Evolutionary conservation across 108 stramenopile species (phyloP), one percentile per base, ranked within the genome.

Genomic region (Conticribra weissflogii): DNA sequence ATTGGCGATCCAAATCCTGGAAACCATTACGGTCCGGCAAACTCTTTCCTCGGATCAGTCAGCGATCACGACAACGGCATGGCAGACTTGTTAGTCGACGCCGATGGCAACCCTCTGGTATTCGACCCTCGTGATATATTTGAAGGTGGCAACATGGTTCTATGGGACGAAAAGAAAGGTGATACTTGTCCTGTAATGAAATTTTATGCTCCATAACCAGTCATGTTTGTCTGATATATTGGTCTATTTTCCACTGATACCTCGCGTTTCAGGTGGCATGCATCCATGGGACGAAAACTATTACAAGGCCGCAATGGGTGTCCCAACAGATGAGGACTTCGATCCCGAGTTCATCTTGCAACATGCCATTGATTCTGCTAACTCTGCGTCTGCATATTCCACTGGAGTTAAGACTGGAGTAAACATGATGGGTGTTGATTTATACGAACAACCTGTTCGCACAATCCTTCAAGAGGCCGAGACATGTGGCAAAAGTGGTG

Each of bases 351-450:
- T 54, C 73, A 86, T 86, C 36, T 70, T 86, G 76, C 82, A 74
- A n/a, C 85, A 86, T 61, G 85, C 85, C 19, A 86, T 83, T 23
- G 85, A 86, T 51, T 81, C 79, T 53, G 85, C 85, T 9, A 58
- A 54, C 28, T 81, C 82, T 5, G 85, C 85, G 32, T 74, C 76
- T 14, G 22, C 76, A 15, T 36, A 65, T 47, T 78, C 85, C 51
- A 85, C 81, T 19, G 85, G 85, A 47, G 59, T 68, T 64, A 85
- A 85, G 67, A 63, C 74, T 52, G 73, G 79, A 3, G 79, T 80
- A 0, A 73, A 69, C 19, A 76, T 79, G 78, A 70, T 85, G 74
- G 66, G 66, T 48, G 57, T 71, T 7, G 58, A 72, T 23, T 36
- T 85, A 3, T 86, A 81, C 50, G 85, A 86, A 54, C 64, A 78